These are phyloP conservation scores for Sideroxylon spinosum DNA, from an alignment of 179 eudicot genomes.

Conservation along the genomic window DNA sequence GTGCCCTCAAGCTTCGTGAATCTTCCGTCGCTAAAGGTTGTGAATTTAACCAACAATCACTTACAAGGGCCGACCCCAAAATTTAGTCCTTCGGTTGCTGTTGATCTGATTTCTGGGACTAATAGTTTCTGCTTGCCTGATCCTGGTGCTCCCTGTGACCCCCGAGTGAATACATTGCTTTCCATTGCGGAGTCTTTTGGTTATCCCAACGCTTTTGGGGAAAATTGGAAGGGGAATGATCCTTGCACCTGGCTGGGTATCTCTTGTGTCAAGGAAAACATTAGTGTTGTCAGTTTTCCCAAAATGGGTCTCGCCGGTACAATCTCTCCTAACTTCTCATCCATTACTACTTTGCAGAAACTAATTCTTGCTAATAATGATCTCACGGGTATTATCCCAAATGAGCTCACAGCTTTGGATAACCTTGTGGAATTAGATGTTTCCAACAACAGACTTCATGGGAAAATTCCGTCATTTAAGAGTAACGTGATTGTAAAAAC, in stretches of 20 bases:
- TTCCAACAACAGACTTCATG: slow-evolving; percentile 51
- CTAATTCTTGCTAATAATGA: slow-evolving; percentile 46
- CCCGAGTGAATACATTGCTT: slow-evolving; percentile 46
- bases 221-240: slow-evolving; percentile 62
- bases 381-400: slow-evolving; percentile 55
- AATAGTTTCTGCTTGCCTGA: slow-evolving; percentile 56
- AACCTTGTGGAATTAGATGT: slow-evolving; percentile 48
- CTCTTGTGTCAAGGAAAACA: slow-evolving; percentile 38
- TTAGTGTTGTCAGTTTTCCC: slow-evolving; percentile 48
- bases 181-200: slow-evolving; percentile 39
- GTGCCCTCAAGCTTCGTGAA: slow-evolving; percentile 45
- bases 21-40: slow-evolving; percentile 31
- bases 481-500: slow-evolving; percentile 37
- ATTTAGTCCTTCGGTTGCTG: slow-evolving; percentile 36
- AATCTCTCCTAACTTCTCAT: slow-evolving; percentile 50
- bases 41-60: slow-evolving; percentile 56
- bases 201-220: slow-evolving; percentile 55
- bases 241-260: slow-evolving; percentile 60
- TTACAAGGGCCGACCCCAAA: slow-evolving; percentile 59
- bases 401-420: slow-evolving; percentile 44
- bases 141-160: slow-evolving; percentile 47
- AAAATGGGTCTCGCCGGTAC: slow-evolving; percentile 51
- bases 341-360: slow-evolving; percentile 42
- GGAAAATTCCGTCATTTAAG: slow-evolving; percentile 48
- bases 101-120: slow-evolving; percentile 27